Evolutionary conservation across 495 filamentous ascomycete species (phyloP).

Genomic region (Podospora pseudocomata): DNA sequence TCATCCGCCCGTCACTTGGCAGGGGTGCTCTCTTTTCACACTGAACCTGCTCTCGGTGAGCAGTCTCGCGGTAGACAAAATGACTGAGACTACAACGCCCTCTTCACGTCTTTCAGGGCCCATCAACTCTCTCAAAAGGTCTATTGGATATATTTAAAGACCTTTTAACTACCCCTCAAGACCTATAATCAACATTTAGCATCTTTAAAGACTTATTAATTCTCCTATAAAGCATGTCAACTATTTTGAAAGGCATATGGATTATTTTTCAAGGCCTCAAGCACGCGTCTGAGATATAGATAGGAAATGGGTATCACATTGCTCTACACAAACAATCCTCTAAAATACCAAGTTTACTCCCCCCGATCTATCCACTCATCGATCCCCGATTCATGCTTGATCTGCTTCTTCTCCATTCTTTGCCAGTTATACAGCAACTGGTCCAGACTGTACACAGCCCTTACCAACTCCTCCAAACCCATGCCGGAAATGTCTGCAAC

Average conservation of each 20-base stretch:
- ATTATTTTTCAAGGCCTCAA: not conserved
- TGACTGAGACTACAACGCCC: no score
- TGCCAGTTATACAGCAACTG: slow-evolving; percentile 21
- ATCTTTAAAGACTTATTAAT: no score
- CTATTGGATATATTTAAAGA: no score
- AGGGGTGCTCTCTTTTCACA: not conserved
- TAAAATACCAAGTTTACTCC: not conserved
- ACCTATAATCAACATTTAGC: no score
- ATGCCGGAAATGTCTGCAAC: slow-evolving; percentile 24
- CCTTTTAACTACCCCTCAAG: not conserved
- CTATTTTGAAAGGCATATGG: not conserved
- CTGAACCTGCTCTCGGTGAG: not conserved
- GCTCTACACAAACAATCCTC: not conserved
- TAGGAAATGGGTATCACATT: not conserved
- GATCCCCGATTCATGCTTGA: slow-evolving; percentile 5
- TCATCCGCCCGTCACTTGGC: not conserved
- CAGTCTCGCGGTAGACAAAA: no score
- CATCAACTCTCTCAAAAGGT: no score
- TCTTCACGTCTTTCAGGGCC: no score
- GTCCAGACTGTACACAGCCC: slow-evolving; percentile 27
- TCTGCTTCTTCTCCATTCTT: slow-evolving; percentile 17
- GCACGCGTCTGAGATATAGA: no score
- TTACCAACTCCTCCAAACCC: slow-evolving; percentile 22
- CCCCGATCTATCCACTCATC: not conserved
- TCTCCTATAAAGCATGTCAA: no score